Evolutionary conservation across 2,329 filamentous ascomycete species (phyloP).

Genomic region (Calonectria honghensis): DNA sequence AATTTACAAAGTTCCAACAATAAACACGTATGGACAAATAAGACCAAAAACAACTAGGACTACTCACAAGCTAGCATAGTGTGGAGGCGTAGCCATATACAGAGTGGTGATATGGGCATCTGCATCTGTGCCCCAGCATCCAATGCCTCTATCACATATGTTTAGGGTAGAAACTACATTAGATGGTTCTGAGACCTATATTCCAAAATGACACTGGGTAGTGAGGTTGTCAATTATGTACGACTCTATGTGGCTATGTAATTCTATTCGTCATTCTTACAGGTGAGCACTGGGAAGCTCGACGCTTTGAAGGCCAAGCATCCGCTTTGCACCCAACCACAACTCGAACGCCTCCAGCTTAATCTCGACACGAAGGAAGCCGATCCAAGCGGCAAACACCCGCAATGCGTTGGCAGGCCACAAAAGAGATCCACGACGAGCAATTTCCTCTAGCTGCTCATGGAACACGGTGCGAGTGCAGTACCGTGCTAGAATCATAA

Average conservation of each 20-base stretch:
- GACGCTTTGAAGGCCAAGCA: conserved; percentile 59
- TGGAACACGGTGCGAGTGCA: conserved; percentile 80
- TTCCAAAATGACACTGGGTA: background rate
- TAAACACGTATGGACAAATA: background rate
- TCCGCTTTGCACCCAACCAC: conserved; percentile 74
- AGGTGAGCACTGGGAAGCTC: conserved; percentile 54
- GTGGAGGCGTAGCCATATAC: background rate
- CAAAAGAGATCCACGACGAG: conserved; percentile 71
- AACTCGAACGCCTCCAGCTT: conserved; percentile 79
- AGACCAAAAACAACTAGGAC: background rate
- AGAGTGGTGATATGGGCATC: background rate
- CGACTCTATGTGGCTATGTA: conserved; percentile 49
- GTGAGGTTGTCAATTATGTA: conserved; percentile 43
- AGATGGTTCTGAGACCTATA: too few species aligned
- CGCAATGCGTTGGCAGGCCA: conserved; percentile 75
- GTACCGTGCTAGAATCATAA: conserved; percentile 81
- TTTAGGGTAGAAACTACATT: background rate
- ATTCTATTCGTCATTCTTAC: conserved; percentile 40
- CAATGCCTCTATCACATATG: background rate
- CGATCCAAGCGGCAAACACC: conserved; percentile 74
- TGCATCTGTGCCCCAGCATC: background rate
- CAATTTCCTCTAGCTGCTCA: conserved; percentile 77
- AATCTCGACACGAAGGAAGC: conserved; percentile 75
- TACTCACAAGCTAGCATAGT: background rate
- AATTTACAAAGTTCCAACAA: background rate